Evolutionary conservation across 306 rosid species (phyloP).

Genomic region (Geum urbanum): DNA sequence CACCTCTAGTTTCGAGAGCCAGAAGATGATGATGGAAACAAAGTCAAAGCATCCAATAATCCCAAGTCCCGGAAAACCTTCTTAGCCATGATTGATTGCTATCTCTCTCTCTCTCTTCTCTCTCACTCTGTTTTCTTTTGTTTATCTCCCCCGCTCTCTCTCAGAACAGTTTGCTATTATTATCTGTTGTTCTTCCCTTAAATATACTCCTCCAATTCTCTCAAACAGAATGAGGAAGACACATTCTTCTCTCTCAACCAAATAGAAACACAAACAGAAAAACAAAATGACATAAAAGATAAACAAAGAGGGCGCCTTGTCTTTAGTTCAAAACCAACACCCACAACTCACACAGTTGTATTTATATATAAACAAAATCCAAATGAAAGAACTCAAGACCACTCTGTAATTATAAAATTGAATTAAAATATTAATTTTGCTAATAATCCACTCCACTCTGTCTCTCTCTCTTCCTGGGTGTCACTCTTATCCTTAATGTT

Average conservation of each 20-base stretch:
- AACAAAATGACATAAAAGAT: slow-evolving; percentile 42
- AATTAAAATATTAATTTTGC: not conserved
- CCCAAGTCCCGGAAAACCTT: slow-evolving; percentile 23
- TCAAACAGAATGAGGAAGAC: slow-evolving; percentile 18
- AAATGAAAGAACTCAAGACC: not conserved
- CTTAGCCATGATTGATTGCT: slow-evolving; percentile 22
- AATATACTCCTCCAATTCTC: slow-evolving; percentile 12
- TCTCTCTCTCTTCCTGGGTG: slow-evolving; percentile 2
- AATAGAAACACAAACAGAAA: slow-evolving; percentile 1
- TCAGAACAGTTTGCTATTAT: not conserved
- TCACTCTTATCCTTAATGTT: slow-evolving; percentile 7
- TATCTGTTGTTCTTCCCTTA: slow-evolving; percentile 13
- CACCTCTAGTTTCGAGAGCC: slow-evolving; percentile 22
- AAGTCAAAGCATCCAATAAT: slow-evolving; percentile 29
- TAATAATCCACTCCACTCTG: slow-evolving; percentile 5
- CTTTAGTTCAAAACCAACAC: slow-evolving; percentile 41
- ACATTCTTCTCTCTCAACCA: slow-evolving; percentile 18
- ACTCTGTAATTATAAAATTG: not conserved
- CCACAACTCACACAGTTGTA: slow-evolving; percentile 9
- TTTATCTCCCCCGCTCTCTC: too few relatives aligned
- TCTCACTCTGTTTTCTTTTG: slow-evolving; percentile 4
- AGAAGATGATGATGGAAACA: slow-evolving; percentile 10
- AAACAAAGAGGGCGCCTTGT: slow-evolving; percentile 31
- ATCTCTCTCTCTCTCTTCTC: not conserved
- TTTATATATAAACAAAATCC: not conserved